Evolutionary conservation across 352 stramenopile genomes (phyloP), one percentile per base, ranked within the genome.

Genomic region (Phytophthora ohioensis): DNA sequence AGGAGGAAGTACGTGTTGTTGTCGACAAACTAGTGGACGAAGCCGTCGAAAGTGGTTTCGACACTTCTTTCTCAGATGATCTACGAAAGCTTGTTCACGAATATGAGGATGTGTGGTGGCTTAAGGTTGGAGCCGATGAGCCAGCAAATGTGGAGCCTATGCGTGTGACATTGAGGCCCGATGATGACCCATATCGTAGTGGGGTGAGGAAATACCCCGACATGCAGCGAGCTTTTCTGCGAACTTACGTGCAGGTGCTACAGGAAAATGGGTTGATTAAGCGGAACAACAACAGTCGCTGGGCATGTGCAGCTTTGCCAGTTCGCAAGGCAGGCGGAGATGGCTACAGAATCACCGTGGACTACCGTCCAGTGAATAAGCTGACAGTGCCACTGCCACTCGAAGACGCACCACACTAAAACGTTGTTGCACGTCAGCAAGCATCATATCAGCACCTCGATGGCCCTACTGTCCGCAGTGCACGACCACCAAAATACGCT

Each of bases 281-380:
- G 15, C 48, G 60, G 1, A 67, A 60, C 42, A 60, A 67, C 35
- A 10, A 36, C 7, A 60, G 49, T 17, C 15, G 15, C 2, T 60
- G 48, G 45, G 45, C 45, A 2, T 64, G 34, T 10, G 10, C 57
- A 10, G 57, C 45, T n/a, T n/a, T 49, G 3, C 57, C 45, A 11
- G 46, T 64, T 1, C 10, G 41, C 0, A 55, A 54, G 31, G 3
- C 10, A 1, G 27, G 48, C 7, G 34, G 30, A 7, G 42, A 55
- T 53, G 30, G 32, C 0, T 60, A n/a, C 30, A 15, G 38, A 0
- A 53, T 36, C 3, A 54, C 60, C 5, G 39, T 67, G 1, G 41
- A 49, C 17, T 60, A 67, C 34, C 13, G 39, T n/a, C 9, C 12
- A 3, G 48, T 53, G 11, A 66, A 58, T 27, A 48, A 52, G 36